Evolutionary conservation across 345 rosid genomes (phyloP).

Genomic region (Heritiera littoralis): DNA sequence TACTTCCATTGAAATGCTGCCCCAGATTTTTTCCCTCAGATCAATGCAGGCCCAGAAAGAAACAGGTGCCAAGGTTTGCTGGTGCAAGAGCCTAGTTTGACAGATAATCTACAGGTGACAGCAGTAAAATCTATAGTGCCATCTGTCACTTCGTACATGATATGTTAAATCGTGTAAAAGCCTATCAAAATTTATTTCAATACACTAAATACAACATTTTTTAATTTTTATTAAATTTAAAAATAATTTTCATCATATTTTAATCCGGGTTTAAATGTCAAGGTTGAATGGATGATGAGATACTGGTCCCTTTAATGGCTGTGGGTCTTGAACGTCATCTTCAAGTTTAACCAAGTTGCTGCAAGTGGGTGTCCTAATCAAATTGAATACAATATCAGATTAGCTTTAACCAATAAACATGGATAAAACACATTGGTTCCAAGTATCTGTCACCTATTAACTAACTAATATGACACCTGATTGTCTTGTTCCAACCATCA

Average conservation of each 20-base stretch:
- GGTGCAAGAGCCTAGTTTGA: not conserved
- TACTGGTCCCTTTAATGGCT: not conserved
- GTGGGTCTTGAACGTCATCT: not conserved
- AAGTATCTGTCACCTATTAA: not conserved
- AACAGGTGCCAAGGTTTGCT: not conserved
- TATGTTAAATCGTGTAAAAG: too few relatives aligned
- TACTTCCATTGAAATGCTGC: not conserved
- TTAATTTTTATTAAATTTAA: too few relatives aligned
- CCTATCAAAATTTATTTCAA: too few relatives aligned
- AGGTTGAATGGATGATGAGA: too few relatives aligned
- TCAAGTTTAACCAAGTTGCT: not conserved
- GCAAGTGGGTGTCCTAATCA: not conserved
- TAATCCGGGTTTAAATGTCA: too few relatives aligned
- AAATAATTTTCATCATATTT: too few relatives aligned
- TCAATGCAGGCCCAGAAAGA: not conserved
- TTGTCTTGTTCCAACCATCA: not conserved
- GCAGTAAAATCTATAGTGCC: not conserved
- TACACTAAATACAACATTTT: too few relatives aligned
- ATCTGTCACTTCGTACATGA: not conserved
- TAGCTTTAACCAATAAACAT: not conserved
- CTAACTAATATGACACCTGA: not conserved
- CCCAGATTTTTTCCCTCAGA: not conserved
- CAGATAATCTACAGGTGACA: not conserved
- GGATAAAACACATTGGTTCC: not conserved
- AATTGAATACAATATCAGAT: not conserved